Base-by-base conservation (phyloP, 208 protist genomes). In the Borovskyia barvae region DNA sequence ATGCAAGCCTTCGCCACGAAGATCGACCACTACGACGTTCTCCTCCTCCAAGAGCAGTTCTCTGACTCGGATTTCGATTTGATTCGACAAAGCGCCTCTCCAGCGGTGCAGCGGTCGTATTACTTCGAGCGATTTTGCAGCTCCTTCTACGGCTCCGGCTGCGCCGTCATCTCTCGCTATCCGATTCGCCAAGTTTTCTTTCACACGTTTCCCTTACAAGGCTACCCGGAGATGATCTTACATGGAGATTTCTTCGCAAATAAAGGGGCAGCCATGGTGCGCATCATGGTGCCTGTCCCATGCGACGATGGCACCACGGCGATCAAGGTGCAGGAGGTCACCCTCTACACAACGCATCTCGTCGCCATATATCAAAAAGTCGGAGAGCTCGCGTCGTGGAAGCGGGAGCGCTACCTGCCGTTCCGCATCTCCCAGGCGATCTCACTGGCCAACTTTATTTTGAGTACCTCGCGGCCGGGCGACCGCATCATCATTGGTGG, bases 161-260 rank as follows among this genome's bases (percentile, higher is more conserved):
- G 85, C 47, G 88, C 83, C 28, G 79, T 92, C 29, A 92, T 95
- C 48, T 95, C 88, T 5, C 72, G 75, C 48, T 95, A 80, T 50
- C 85, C 85, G 6, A 89, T 95, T 36, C 61, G 40, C n/a, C 83
- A 80, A 15, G 61, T 74, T 15, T 77, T 95, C 48, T 95, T 92
- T 39, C 77, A 82, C 73, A 75, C 67, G 14, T 95, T 77, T 49
- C 85, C 88, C 5, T 66, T 95, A 33, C 88, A 95, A 52, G 88
- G 88, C 2, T 88, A 75, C 48, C 88, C 88, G 0, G 85, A 95
- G 66, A 85, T 87, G 69, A 54, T 95, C 7, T 66, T 92, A 9
- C 88, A 95, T 57, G 88, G 88, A 4, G 88, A 95, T 57, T 95
- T 91, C 75, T 95, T 90, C 40, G 82, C 88, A 0, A 95, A 95